These are phyloP conservation scores for Neurospora intermedia DNA, from an alignment of 495 filamentous ascomycete species.

Conservation along the genomic window DNA sequence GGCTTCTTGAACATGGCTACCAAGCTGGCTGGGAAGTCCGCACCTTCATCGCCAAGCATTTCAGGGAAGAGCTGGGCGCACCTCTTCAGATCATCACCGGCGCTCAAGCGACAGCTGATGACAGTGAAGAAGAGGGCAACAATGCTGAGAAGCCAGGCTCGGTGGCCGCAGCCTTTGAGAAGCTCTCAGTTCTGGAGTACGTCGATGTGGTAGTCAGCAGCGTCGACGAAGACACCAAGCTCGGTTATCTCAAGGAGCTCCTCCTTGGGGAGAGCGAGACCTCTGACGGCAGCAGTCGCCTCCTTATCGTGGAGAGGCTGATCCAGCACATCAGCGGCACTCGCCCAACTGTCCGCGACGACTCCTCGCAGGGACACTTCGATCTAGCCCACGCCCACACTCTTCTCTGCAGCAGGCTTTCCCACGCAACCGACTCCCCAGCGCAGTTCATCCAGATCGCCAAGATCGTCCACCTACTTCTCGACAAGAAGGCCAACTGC, in stretches of 20 bases:
- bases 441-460: constrained; percentile 46
- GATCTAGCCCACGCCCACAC: constrained; percentile 23
- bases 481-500: constrained; percentile 41
- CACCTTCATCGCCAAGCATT: constrained; percentile 26
- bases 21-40: constrained; percentile 28
- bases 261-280: constrained; percentile 2
- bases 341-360: neutral
- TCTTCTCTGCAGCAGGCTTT: constrained; percentile 13
- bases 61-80: constrained; percentile 6
- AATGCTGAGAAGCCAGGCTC: neutral
- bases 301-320: constrained; percentile 16
- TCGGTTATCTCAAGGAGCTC: constrained; percentile 15
- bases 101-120: neutral
- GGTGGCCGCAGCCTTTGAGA: constrained; percentile 5
- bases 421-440: neutral
- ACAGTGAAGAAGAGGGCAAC: neutral
- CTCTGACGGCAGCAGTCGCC: constrained; percentile 3
- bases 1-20: constrained; percentile 15
- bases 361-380: constrained; percentile 1
- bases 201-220: constrained; percentile 13
- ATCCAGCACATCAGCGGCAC: constrained; percentile 17
- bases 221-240: constrained; percentile 16
- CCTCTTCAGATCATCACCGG: constrained; percentile 13
- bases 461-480: constrained; percentile 44
- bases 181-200: constrained; percentile 11